These are phyloP conservation scores for Globisporangium carolinianum DNA, from an alignment of 352 stramenopile species.

Conservation along the genomic window DNA sequence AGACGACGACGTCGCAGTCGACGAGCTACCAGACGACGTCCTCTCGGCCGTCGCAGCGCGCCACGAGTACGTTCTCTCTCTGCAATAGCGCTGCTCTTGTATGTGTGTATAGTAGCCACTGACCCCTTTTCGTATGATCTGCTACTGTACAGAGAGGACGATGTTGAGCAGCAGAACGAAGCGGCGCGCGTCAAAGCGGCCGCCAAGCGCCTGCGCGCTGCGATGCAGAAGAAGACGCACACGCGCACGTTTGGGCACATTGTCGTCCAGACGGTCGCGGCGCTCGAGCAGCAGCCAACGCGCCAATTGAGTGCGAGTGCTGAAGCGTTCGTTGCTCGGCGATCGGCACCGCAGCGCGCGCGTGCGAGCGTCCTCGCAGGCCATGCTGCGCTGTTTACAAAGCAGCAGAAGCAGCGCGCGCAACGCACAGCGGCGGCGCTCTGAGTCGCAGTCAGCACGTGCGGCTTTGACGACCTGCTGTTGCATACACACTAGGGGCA, in stretches of 20 bases:
- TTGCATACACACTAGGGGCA: too few species aligned
- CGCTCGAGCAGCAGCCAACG: slow-evolving; percentile 29
- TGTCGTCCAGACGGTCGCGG: slow-evolving; percentile 60
- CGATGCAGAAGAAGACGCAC: slow-evolving; percentile 49
- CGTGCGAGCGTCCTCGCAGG: slow-evolving; percentile 68
- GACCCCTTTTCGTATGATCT: background rate
- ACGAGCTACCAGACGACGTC: slow-evolving; percentile 56
- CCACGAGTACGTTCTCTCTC: slow-evolving; percentile 31
- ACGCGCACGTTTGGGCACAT: slow-evolving; percentile 71
- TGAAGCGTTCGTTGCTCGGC: slow-evolving; percentile 43
- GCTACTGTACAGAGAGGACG: slow-evolving; percentile 32
- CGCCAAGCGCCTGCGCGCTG: slow-evolving; percentile 13
- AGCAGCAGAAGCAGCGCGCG: slow-evolving; percentile 53
- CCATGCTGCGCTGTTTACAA: slow-evolving; percentile 60
- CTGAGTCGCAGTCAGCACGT: background rate
- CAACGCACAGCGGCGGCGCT: background rate
- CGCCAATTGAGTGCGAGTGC: slow-evolving; percentile 40
- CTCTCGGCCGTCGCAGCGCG: slow-evolving; percentile 57
- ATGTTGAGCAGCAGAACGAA: slow-evolving; percentile 35
- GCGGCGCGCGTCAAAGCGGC: slow-evolving; percentile 16
- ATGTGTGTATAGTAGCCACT: too few species aligned
- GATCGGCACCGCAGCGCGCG: slow-evolving; percentile 35
- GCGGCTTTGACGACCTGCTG: too few species aligned
- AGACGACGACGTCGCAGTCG: slow-evolving; percentile 18
- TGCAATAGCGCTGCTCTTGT: background rate